phyloP scores from a whole-genome alignment of 2,329 filamentous ascomycete species.

The Aspergillus novofumigatus region DNA sequence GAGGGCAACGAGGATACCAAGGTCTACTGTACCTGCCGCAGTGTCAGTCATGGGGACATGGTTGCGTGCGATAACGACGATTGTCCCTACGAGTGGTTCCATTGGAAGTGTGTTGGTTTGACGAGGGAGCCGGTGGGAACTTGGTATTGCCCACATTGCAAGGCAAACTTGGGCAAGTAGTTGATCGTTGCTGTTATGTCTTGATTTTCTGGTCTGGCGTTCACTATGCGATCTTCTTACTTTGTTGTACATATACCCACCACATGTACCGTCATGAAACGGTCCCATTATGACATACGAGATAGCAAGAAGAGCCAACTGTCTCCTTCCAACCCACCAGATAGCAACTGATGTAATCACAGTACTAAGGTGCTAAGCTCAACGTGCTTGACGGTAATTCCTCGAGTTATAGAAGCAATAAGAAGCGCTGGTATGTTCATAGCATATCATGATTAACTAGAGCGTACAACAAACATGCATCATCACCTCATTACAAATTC shows the following conservation, averaged over 20 bases:
- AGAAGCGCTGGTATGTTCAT: not conserved
- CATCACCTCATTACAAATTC: not conserved
- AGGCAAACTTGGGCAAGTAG: conserved; percentile 37
- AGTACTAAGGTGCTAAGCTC: not conserved
- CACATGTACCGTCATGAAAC: conserved; percentile 5
- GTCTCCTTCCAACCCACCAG: no score
- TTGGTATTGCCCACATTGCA: conserved; percentile 55
- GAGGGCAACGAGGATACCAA: conserved; percentile 56
- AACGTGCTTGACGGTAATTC: not conserved
- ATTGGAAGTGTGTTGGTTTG: conserved; percentile 61
- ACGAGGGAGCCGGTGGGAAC: conserved; percentile 56
- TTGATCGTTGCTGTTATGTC: not conserved
- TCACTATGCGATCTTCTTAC: conserved; percentile 1
- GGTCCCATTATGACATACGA: not conserved
- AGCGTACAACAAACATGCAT: not conserved
- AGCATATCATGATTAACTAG: not conserved
- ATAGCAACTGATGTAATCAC: not conserved
- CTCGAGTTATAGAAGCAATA: not conserved
- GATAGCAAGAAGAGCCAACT: not conserved
- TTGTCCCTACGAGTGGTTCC: conserved; percentile 64
- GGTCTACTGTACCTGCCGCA: conserved; percentile 63
- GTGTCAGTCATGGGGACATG: conserved; percentile 64
- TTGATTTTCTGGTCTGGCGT: conserved; percentile 1
- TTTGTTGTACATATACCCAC: conserved; percentile 18
- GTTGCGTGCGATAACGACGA: conserved; percentile 63